Base-by-base conservation (phyloP, 2,329 filamentous ascomycete species). In the Dactylellina cionopaga region DNA sequence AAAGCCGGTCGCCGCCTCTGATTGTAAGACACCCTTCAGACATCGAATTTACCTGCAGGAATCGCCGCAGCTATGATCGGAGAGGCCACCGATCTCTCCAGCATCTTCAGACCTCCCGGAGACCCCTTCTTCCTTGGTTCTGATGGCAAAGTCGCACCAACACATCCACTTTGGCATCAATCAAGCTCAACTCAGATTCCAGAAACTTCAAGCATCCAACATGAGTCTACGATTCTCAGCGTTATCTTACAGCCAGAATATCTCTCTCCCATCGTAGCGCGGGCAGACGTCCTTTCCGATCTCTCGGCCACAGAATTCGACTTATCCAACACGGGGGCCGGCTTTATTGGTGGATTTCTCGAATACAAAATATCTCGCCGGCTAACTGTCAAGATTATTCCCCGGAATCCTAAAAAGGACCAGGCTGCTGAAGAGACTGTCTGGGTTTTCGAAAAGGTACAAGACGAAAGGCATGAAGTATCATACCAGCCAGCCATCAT, bases 221-320 rank as follows among this genome's bases (percentile, higher is more conserved):
- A 41, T 31, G 68, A 65, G 31, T 33, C 29, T 6, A 33, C 55
- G n/a, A n/a, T 56, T 29, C 19, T 74, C 13, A 56, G 47, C n/a
- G 62, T 68, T 9, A 35, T 74, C 13, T 15, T 74, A n/a, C 69
- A 74, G 15, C 69, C 69, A 2, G 69, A 74, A 62, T 74, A 74
- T 44, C 47, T 68, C 5, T 74, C 69, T 11, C 69, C 69, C 1
- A 49, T 68, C 11, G 15, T 74, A 9, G 43, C 63, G 5, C 69
- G 69, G 5, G 69, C 69, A 17, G 69, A 74, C 27, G 55, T 68
- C 35, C 10, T 74, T 7, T 62, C 37, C 31, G 56, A 52, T 33
- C 13, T 7, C 13, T 27, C 27, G 9, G 52, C 46, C 1, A 4
- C 39, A 4, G 41, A 51, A 10, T 29, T 37, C 15, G 27, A 29